Evolutionary conservation across 2,329 filamentous ascomycete genomes (phyloP).

Genomic region (Thielaviopsis populi): DNA sequence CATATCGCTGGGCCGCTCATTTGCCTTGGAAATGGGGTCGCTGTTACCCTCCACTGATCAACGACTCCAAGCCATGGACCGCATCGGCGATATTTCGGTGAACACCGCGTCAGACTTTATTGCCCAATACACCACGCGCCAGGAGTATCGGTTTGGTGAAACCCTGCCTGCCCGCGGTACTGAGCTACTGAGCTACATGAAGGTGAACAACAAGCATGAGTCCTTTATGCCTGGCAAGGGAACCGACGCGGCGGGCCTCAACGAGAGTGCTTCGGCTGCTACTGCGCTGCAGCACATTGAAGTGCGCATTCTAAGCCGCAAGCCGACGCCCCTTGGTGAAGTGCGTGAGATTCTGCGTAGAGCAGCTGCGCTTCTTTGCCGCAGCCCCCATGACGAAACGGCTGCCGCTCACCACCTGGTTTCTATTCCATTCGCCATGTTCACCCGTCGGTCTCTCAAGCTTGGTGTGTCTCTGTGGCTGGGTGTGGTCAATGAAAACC

Average conservation of each 20-base stretch:
- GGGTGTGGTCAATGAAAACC: slow-evolving; percentile 92
- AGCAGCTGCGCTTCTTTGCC: slow-evolving; percentile 75
- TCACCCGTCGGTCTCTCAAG: slow-evolving; percentile 90
- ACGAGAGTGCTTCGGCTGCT: slow-evolving; percentile 42
- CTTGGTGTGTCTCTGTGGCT: slow-evolving; percentile 92
- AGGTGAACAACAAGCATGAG: slow-evolving; percentile 39
- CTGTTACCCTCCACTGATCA: slow-evolving; percentile 76
- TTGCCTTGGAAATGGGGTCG: slow-evolving; percentile 84
- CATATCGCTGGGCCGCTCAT: slow-evolving; percentile 80
- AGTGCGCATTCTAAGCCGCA: slow-evolving; percentile 51
- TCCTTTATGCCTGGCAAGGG: slow-evolving; percentile 38
- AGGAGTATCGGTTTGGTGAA: slow-evolving; percentile 86
- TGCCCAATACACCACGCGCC: slow-evolving; percentile 89
- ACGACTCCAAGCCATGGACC: slow-evolving; percentile 66
- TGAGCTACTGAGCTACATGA: slow-evolving; percentile 39
- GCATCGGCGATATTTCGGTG: slow-evolving; percentile 55
- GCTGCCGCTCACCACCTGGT: slow-evolving; percentile 78
- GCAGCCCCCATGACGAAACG: slow-evolving; percentile 57
- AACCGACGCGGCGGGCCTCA: slow-evolving; percentile 17
- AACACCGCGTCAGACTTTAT: slow-evolving; percentile 94
- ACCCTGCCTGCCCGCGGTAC: slow-evolving; percentile 52
- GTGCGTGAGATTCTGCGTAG: slow-evolving; percentile 68
- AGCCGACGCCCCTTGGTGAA: slow-evolving; percentile 55
- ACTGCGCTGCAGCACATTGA: slow-evolving; percentile 60
- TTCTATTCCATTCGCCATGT: slow-evolving; percentile 79